phyloP scores from a whole-genome alignment of 169 alveolate species.

The Amoebophrya sp. region DNA sequence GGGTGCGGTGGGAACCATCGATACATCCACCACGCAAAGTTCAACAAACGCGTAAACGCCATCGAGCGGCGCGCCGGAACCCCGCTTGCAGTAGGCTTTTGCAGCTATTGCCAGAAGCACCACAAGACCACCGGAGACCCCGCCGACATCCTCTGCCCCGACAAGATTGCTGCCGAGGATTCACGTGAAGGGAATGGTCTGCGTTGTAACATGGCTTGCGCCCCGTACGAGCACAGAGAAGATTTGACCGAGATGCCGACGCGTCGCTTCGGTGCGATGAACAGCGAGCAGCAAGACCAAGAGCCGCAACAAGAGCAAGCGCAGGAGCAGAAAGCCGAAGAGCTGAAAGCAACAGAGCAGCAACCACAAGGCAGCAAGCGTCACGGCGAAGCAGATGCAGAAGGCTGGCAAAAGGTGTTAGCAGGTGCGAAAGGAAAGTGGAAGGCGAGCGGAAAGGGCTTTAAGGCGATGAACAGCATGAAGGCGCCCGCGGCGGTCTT shows the following conservation, averaged over 20 bases:
- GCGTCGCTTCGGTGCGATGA: neutral
- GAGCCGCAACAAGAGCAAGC: neutral
- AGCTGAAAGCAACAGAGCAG: neutral
- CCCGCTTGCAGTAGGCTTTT: neutral
- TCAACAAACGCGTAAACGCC: neutral
- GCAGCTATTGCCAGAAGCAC: neutral
- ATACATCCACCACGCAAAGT: neutral
- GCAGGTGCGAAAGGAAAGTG: neutral
- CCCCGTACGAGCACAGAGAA: neutral
- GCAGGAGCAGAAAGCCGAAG: neutral
- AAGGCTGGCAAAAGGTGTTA: neutral
- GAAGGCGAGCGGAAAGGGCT: neutral
- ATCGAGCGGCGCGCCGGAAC: neutral
- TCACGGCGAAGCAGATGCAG: neutral
- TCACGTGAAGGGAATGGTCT: neutral
- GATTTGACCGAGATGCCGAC: neutral
- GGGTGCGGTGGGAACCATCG: neutral
- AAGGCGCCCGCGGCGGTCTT: neutral
- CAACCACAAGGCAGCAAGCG: neutral
- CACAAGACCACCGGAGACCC: neutral
- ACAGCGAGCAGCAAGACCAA: neutral
- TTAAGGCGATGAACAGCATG: neutral
- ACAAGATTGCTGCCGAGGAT: neutral
- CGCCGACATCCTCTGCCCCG: neutral
- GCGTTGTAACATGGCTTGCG: neutral